Percentiles rank a stretch among this genome's conserved stretches.
phyloP scores from a whole-genome alignment of 202 grass and related monocot genomes.

The Carex arenaria region DNA sequence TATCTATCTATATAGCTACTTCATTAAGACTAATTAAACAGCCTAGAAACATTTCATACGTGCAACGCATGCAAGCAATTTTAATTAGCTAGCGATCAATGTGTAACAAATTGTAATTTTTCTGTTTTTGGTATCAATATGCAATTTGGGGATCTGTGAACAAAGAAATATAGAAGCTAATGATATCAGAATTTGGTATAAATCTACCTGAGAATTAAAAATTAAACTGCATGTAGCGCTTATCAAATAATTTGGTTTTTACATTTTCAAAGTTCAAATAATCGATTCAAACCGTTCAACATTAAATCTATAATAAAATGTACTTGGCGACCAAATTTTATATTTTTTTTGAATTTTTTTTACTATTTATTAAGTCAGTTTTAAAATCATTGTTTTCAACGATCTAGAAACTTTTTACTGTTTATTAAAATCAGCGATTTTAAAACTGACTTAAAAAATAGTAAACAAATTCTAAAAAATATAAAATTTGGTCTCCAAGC shows the following conservation, averaged over 20 bases:
- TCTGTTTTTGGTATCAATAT: background rate
- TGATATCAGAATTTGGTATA: background rate
- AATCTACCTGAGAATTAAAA: background rate
- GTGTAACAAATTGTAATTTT: background rate
- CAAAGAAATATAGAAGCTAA: background rate
- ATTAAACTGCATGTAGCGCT: background rate
- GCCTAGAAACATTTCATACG: background rate
- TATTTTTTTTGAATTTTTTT: too few relatives aligned
- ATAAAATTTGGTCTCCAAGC: too few relatives aligned
- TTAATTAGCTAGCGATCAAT: background rate
- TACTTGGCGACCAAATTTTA: too few relatives aligned
- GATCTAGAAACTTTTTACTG: too few relatives aligned
- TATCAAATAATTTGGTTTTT: background rate
- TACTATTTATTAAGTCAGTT: too few relatives aligned
- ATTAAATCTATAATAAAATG: too few relatives aligned
- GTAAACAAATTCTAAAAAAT: too few relatives aligned
- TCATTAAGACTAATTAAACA: background rate
- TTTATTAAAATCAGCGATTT: too few relatives aligned
- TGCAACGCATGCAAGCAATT: background rate
- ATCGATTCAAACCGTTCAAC: too few relatives aligned
- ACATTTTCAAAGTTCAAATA: too few relatives aligned
- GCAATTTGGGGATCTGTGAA: background rate
- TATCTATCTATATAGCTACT: background rate
- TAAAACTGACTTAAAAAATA: too few relatives aligned
- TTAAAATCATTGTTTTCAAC: too few relatives aligned